A percentile compares a stretch with the other conserved stretches of the same genome.
phyloP scores from a whole-genome alignment of 768 basidiomycete species.

The Dentipellis fragilis region DNA sequence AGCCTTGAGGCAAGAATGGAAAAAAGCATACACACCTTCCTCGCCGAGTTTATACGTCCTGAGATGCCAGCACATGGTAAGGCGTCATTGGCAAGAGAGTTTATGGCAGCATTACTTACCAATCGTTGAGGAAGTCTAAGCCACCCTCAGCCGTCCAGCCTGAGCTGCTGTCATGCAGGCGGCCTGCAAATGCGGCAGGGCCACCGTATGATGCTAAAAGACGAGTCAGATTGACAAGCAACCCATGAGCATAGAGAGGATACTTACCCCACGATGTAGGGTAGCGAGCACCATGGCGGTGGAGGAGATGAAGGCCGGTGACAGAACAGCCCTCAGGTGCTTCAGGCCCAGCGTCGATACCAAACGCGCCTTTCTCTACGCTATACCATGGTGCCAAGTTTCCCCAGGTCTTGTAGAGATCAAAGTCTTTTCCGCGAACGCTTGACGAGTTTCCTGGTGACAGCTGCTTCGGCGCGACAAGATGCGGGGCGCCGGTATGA shows the following conservation, averaged over 20 bases:
- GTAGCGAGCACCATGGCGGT: constrained; percentile 72
- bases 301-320: constrained; percentile 69
- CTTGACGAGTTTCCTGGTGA: constrained; percentile 14
- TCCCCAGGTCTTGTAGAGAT: constrained; percentile 72
- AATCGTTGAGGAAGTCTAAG: constrained; percentile 71
- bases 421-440: constrained; percentile 26
- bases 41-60: constrained; percentile 89
- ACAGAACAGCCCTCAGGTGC: constrained; percentile 61
- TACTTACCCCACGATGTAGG: constrained; percentile 54
- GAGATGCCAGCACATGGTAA: neutral
- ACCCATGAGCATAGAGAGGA: neutral
- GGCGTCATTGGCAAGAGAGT: neutral
- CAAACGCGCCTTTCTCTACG: constrained; percentile 53
- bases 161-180: constrained; percentile 42
- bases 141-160: constrained; percentile 58
- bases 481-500: constrained; percentile 58
- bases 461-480: constrained; percentile 41
- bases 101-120: constrained; percentile 35
- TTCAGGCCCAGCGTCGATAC: constrained; percentile 60
- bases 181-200: constrained; percentile 44
- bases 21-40: constrained; percentile 42
- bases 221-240: constrained; percentile 1
- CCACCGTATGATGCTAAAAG: constrained; percentile 49
- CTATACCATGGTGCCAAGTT: constrained; percentile 85
- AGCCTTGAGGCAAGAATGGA: too few species aligned